Conservation (phyloP, 495 filamentous ascomycete species). For the Tuber indicum region DNA sequence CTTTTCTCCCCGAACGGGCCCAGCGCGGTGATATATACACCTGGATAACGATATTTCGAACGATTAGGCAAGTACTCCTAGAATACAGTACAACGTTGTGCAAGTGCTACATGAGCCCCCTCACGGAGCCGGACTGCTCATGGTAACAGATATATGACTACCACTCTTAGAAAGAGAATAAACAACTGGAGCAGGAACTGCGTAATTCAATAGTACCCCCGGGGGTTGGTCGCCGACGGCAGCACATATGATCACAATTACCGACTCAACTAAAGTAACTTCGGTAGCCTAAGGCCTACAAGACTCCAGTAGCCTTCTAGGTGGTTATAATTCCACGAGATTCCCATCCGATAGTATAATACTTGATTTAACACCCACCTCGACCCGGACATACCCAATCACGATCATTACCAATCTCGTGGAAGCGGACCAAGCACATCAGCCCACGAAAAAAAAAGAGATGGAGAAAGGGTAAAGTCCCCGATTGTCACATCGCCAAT, state of each 20-base stretch:
- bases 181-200: neutral
- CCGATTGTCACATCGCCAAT: neutral
- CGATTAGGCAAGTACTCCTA: neutral
- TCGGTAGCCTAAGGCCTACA: neutral
- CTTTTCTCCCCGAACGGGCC: neutral
- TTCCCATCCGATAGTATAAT: neutral
- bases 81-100: too few relatives aligned
- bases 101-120: neutral
- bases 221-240: neutral
- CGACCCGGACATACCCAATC: neutral
- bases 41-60: neutral
- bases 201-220: neutral
- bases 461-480: neutral
- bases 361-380: neutral
- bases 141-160: neutral
- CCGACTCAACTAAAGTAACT: neutral
- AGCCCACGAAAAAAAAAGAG: neutral
- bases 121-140: neutral
- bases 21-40: neutral
- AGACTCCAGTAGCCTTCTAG: neutral
- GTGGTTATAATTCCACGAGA: neutral
- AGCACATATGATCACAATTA: neutral
- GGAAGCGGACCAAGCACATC: neutral
- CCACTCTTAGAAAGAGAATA: neutral
- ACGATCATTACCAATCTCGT: neutral